These are phyloP conservation scores for Lathyrus aphaca DNA, from an alignment of 306 rosid species.

Conservation along the genomic window DNA sequence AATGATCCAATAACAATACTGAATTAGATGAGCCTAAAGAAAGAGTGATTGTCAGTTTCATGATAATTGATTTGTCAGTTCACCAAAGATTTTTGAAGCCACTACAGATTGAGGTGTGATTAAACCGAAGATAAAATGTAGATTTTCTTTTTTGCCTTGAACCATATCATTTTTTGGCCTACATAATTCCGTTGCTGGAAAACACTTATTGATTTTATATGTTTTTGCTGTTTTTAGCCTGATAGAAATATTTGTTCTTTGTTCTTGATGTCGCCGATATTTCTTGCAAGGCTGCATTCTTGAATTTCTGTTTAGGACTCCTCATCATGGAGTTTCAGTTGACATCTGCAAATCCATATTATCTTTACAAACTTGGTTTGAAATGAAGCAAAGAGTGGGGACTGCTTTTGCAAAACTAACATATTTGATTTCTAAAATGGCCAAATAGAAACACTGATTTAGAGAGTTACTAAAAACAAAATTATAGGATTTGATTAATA, in stretches of 20 bases:
- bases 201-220: slow-evolving; percentile 19
- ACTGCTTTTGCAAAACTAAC: neutral
- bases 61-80: slow-evolving; percentile 30
- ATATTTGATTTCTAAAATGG: slow-evolving; percentile 8
- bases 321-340: neutral
- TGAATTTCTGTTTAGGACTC: neutral
- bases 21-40: slow-evolving; percentile 14
- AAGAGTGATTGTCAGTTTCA: slow-evolving; percentile 12
- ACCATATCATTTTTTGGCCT: slow-evolving; percentile 26
- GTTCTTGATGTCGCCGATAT: too few species aligned
- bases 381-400: neutral
- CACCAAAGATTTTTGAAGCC: slow-evolving; percentile 30
- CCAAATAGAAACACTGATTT: neutral
- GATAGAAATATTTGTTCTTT: slow-evolving; percentile 26
- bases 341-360: neutral
- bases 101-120: slow-evolving; percentile 26
- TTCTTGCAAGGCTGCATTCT: neutral
- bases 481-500: neutral
- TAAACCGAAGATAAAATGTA: slow-evolving; percentile 26
- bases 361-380: neutral
- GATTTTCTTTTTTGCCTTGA: slow-evolving; percentile 18
- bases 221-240: slow-evolving; percentile 3
- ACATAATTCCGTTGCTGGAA: slow-evolving; percentile 25
- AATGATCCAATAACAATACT: slow-evolving; percentile 44
- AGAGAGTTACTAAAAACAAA: neutral